Percentiles rank a stretch among this genome's conserved stretches.
phyloP scores from a whole-genome alignment of 2,329 filamentous ascomycete genomes.

The Eurotiales sp. region DNA sequence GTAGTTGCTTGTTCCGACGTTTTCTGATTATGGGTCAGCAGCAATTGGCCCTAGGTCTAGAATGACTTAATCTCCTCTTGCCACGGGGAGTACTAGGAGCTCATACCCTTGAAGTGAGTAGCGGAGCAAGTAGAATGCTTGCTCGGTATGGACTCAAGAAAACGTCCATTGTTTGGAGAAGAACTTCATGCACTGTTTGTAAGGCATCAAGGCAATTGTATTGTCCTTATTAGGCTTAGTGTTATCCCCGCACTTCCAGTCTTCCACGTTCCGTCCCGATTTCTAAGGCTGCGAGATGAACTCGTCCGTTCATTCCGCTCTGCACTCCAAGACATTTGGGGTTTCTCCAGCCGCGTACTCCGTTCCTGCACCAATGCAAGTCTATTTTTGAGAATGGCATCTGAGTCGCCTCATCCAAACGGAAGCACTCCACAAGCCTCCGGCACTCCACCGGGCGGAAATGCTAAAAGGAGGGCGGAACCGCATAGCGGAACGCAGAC shows the following conservation, averaged over 20 bases:
- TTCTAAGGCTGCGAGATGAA: neutral
- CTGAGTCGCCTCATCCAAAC: constrained; percentile 31
- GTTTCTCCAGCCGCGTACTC: neutral
- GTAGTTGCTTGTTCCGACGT: no score
- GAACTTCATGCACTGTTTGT: no score
- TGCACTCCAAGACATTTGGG: neutral
- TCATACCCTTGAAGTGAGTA: no score
- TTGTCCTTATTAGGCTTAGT: neutral
- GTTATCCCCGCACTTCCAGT: constrained; percentile 1
- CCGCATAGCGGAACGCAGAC: constrained; percentile 45
- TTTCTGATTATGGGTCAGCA: no score
- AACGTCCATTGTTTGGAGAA: no score
- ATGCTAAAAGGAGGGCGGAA: constrained; percentile 42
- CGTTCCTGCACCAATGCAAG: neutral
- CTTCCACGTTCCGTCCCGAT: neutral
- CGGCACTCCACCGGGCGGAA: constrained; percentile 20
- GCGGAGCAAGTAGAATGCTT: no score
- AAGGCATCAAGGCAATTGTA: no score
- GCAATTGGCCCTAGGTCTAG: no score
- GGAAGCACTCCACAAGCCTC: constrained; percentile 23
- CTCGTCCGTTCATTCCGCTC: neutral
- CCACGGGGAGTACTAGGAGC: no score
- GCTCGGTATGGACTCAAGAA: no score
- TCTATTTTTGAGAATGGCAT: constrained; percentile 25
- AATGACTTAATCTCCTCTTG: no score